Evolutionary conservation across 176 grass and related monocot genomes (phyloP), one percentile per base, ranked within the genome.

Genomic region (Typha latifolia): DNA sequence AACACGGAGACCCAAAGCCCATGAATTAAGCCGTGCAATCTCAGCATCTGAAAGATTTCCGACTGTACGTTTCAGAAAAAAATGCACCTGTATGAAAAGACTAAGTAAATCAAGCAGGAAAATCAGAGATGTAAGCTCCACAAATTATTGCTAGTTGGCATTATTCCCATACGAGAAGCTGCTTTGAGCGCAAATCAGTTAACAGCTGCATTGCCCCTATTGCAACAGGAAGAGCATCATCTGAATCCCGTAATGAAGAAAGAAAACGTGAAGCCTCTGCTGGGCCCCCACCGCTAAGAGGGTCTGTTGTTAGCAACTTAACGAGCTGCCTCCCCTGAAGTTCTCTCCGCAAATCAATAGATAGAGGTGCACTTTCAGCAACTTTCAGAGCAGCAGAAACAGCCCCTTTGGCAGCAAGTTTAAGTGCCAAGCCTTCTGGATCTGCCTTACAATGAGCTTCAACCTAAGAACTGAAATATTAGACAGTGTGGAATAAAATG

Each of bases 181-280:
- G 93, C 62, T 97, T 97, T 67, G 93, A 97, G 62, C 93, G 88
- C 68, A 97, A 67, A 49, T 97, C 93, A 76, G 93, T 88, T 74
- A 96, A 69, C 55, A 91, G 70, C 69, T 89, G 87, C 93, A 97
- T 97, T 57, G 93, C 93, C 52, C 88, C 93, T 84, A 91, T 82
- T 55, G 93, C 93, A 73, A 91, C 93, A 80, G 93, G 93, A 80
- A 97, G 85, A 20, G 93, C 93, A 22, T 97, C 93, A 86, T 97
- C 87, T 51, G 93, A 91, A 74, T 97, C 88, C 72, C 78, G 81
- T 76, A 97, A 89, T 53, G 88, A 86, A 49, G 93, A 97, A 19
- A 97, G 80, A 80, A 97, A 97, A 29, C 85, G 80, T 78, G 93
- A 97, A 81, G 88, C 93, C 32, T 83, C 80, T 8, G 93, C 93